phyloP scores from a whole-genome alignment of 306 rosid species.

The Oxytropis ochrocephala region DNA sequence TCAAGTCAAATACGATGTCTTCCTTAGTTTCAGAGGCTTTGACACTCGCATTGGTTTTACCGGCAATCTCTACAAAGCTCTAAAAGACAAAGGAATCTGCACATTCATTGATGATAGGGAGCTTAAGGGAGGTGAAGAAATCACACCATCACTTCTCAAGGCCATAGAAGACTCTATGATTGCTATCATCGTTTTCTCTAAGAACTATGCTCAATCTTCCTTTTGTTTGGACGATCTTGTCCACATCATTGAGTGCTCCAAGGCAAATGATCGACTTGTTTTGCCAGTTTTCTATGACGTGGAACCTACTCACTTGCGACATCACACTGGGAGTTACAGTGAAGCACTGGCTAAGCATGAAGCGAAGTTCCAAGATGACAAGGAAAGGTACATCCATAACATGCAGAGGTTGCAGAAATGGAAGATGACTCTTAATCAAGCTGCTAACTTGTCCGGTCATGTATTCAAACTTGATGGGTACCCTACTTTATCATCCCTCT shows the following conservation, averaged over 20 bases:
- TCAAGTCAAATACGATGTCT: too few relatives aligned
- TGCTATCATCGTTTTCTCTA: neutral
- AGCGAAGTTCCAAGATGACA: neutral
- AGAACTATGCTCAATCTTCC: neutral
- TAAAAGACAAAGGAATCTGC: neutral
- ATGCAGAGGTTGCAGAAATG: too few relatives aligned
- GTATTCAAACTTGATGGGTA: too few relatives aligned
- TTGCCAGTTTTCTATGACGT: neutral
- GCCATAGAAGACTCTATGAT: neutral
- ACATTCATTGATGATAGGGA: neutral
- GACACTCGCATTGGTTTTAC: neutral
- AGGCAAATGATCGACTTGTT: neutral
- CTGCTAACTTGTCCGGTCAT: too few relatives aligned
- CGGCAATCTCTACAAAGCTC: neutral
- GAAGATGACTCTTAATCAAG: too few relatives aligned
- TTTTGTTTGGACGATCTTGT: neutral
- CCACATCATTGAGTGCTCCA: too few relatives aligned
- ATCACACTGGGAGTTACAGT: neutral
- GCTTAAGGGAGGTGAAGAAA: neutral
- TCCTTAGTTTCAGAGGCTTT: neutral
- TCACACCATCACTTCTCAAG: neutral
- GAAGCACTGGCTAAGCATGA: neutral
- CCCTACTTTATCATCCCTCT: too few relatives aligned
- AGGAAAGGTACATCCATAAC: neutral
- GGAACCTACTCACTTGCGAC: neutral